These are phyloP conservation scores for Diddensiella caesifluorescens DNA, from an alignment of 805 yeast genomes.

Conservation along the genomic window DNA sequence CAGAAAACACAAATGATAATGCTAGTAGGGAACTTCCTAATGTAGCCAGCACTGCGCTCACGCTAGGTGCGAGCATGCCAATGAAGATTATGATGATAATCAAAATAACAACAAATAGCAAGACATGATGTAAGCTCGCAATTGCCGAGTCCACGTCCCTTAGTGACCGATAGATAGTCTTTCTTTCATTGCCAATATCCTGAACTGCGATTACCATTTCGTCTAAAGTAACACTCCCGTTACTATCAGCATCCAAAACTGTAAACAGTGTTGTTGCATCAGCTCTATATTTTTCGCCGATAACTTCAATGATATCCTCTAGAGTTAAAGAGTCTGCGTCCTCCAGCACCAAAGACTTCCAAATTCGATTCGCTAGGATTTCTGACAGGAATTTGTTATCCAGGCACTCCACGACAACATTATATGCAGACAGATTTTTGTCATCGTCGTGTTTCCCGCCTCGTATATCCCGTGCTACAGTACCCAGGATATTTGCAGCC, in stretches of 20 bases:
- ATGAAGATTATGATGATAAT: constrained; percentile 36
- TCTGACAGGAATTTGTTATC: constrained; percentile 25
- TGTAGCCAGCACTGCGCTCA: constrained; percentile 37
- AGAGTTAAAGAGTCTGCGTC: constrained; percentile 30
- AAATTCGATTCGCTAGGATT: constrained; percentile 35
- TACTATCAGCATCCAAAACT: constrained; percentile 33
- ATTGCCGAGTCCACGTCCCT: constrained; percentile 38
- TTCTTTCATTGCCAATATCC: constrained; percentile 33
- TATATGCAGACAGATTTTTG: constrained; percentile 14
- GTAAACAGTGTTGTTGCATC: constrained; percentile 32
- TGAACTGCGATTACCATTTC: constrained; percentile 33
- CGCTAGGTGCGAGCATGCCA: constrained; percentile 38
- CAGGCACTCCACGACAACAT: constrained; percentile 32
- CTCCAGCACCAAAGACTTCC: constrained; percentile 39
- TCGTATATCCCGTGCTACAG: constrained; percentile 21
- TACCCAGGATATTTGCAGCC: constrained; percentile 27
- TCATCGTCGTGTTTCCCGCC: constrained; percentile 14
- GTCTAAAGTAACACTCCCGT: constrained; percentile 34
- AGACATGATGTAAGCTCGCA: constrained; percentile 34
- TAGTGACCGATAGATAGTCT: constrained; percentile 33
- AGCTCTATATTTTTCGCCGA: constrained; percentile 28
- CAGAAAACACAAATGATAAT: constrained; percentile 35
- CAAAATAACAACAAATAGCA: constrained; percentile 30
- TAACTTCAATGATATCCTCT: constrained; percentile 32
- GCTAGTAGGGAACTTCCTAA: constrained; percentile 37